Evolutionary conservation across 768 basidiomycete genomes (phyloP).

Genomic region (Pisolithus tinctorius): DNA sequence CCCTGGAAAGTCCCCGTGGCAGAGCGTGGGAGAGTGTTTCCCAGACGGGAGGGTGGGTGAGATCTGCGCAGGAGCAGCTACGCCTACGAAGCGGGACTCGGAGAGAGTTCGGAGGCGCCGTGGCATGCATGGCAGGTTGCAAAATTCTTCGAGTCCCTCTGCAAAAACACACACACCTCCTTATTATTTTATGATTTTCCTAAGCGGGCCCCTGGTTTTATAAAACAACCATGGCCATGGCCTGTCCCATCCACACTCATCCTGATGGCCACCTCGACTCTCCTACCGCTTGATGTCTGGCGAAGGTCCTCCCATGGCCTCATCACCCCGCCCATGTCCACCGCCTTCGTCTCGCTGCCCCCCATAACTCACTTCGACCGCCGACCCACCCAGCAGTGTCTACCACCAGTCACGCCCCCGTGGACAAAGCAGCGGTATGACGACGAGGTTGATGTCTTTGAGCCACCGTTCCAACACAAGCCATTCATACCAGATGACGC

Average conservation of each 20-base stretch:
- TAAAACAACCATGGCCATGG: slow-evolving; percentile 38
- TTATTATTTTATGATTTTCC: slow-evolving; percentile 15
- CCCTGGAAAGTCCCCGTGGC: slow-evolving; percentile 55
- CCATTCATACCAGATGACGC: slow-evolving; percentile 29
- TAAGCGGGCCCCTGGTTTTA: slow-evolving; percentile 32
- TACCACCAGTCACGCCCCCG: slow-evolving; percentile 33
- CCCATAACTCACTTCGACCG: slow-evolving; percentile 62
- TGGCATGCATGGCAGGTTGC: slow-evolving; percentile 9
- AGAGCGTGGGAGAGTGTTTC: slow-evolving; percentile 17
- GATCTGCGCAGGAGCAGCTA: slow-evolving; percentile 26
- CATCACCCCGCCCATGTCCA: slow-evolving; percentile 50
- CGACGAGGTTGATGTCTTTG: slow-evolving; percentile 9
- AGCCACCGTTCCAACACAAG: slow-evolving; percentile 17
- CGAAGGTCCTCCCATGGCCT: slow-evolving; percentile 20
- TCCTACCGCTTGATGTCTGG: slow-evolving; percentile 27
- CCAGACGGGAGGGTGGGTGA: slow-evolving; percentile 20
- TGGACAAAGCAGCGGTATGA: slow-evolving; percentile 16
- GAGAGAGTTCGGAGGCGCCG: slow-evolving; percentile 24
- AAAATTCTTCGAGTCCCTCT: slow-evolving; percentile 26
- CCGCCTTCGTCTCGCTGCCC: slow-evolving; percentile 47
- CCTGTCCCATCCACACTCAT: slow-evolving; percentile 35
- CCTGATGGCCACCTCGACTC: slow-evolving; percentile 30
- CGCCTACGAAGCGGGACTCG: slow-evolving; percentile 24
- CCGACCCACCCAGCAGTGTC: slow-evolving; percentile 12
- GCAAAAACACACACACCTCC: slow-evolving; percentile 27